Percentiles rank a stretch among this genome's conserved stretches.
Conservation (phyloP, 352 stramenopile species). For the Globisporangium abappressorium region DNA sequence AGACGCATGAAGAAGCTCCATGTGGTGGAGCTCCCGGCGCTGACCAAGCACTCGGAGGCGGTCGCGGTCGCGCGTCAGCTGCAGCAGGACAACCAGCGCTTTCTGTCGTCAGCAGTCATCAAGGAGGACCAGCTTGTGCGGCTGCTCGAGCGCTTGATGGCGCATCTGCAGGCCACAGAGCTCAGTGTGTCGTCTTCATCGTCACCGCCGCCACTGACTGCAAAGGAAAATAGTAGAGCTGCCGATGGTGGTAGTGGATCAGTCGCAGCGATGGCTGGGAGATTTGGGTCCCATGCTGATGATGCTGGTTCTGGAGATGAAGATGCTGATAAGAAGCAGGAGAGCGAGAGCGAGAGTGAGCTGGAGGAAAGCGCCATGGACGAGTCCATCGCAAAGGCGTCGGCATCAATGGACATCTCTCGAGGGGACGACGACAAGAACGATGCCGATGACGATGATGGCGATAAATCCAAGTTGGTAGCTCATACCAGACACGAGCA, state of each 20-base stretch:
- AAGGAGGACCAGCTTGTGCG: conserved; percentile 64
- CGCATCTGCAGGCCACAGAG: conserved; percentile 34
- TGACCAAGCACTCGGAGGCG: conserved; percentile 46
- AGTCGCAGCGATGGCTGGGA: conserved; percentile 1
- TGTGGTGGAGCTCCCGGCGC: conserved; percentile 71
- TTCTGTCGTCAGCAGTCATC: conserved; percentile 56
- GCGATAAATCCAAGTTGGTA: background rate
- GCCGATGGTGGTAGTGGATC: background rate
- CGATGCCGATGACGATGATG: background rate
- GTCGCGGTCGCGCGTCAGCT: conserved; percentile 45
- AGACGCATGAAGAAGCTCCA: conserved; percentile 53
- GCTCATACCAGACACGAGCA: background rate
- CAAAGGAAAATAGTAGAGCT: background rate
- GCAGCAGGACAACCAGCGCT: conserved; percentile 61
- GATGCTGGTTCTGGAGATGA: background rate
- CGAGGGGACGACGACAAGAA: conserved; percentile 10
- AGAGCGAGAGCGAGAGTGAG: conserved; percentile 25
- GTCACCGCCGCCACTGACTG: background rate
- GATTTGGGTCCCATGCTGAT: background rate
- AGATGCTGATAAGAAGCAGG: conserved; percentile 4
- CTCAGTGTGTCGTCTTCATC: background rate
- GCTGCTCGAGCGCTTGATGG: conserved; percentile 59
- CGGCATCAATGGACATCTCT: conserved; percentile 25
- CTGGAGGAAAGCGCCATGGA: conserved; percentile 41
- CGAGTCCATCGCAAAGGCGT: conserved; percentile 38